A percentile compares a stretch with the other conserved stretches of the same genome.
Evolutionary conservation across 2,329 filamentous ascomycete genomes (phyloP).

Genomic region (Trichoderma sp.): DNA sequence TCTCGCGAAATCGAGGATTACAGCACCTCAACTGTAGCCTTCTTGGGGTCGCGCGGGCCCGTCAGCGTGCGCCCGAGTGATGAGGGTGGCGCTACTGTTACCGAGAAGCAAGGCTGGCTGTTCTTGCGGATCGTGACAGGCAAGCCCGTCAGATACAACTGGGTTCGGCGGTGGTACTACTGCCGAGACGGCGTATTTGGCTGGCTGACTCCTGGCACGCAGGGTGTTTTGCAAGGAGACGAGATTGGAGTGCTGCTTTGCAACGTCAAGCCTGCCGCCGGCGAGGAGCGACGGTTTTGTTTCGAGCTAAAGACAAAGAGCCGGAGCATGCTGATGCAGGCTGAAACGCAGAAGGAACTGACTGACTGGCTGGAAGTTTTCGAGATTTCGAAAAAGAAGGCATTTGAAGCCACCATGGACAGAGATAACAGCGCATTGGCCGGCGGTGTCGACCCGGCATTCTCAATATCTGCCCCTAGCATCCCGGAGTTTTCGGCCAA

Average conservation of each 20-base stretch:
- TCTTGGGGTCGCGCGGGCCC: slow-evolving; percentile 72
- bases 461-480: slow-evolving; percentile 86
- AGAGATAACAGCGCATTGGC: slow-evolving; percentile 52
- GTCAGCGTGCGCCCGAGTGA: slow-evolving; percentile 63
- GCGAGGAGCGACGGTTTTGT: slow-evolving; percentile 93
- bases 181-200: slow-evolving; percentile 95
- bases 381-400: slow-evolving; percentile 90
- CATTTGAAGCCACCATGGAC: slow-evolving; percentile 73
- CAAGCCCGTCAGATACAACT: slow-evolving; percentile 87
- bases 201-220: slow-evolving; percentile 81
- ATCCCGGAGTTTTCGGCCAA: slow-evolving; percentile 91
- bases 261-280: slow-evolving; percentile 85
- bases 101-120: slow-evolving; percentile 94
- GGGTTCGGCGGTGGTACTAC: slow-evolving; percentile 94
- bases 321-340: slow-evolving; percentile 84
- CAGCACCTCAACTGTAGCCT: slow-evolving; percentile 85
- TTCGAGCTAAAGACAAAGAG: slow-evolving; percentile 99
- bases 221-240: slow-evolving; percentile 92
- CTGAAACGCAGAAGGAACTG: slow-evolving; percentile 89
- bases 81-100: slow-evolving; percentile 53
- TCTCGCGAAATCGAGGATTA: slow-evolving; percentile 95
- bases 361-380: slow-evolving; percentile 94
- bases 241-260: slow-evolving; percentile 94
- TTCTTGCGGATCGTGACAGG: slow-evolving; percentile 80
- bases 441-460: slow-evolving; percentile 71